A percentile compares a stretch with the other conserved stretches of the same genome.
These are phyloP conservation scores for Zymoseptoria tritici DNA, from an alignment of 2,329 filamentous ascomycete species.

Conservation along the genomic window DNA sequence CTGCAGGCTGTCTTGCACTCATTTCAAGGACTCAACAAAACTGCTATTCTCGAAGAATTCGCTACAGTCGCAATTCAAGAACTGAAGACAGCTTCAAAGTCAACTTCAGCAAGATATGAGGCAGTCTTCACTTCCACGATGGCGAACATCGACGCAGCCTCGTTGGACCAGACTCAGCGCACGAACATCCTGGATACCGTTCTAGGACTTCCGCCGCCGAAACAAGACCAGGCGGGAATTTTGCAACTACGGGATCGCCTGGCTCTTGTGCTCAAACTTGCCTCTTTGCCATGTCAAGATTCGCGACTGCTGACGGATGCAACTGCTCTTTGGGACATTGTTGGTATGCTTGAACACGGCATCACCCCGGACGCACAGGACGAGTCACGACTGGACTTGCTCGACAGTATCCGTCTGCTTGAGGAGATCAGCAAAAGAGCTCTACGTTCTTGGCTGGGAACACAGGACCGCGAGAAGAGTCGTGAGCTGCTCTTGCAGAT, in stretches of 20 bases:
- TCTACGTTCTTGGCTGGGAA: not conserved
- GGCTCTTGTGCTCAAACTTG: not conserved
- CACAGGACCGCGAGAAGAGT: slow-evolving; percentile 2
- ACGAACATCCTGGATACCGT: slow-evolving; percentile 1
- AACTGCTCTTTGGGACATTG: slow-evolving; percentile 1
- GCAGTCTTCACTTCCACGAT: not conserved
- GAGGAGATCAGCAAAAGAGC: not conserved
- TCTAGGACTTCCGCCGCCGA: not conserved
- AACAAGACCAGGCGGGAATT: not conserved
- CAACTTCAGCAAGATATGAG: not conserved
- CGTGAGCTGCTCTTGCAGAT: not conserved
- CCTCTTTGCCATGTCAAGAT: not conserved
- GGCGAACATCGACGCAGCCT: not conserved
- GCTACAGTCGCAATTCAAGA: not conserved
- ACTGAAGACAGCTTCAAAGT: not conserved
- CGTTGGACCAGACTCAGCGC: not conserved
- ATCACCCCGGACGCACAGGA: not conserved
- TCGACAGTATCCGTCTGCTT: slow-evolving; percentile 1
- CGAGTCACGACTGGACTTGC: not conserved
- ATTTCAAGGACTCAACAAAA: not conserved
- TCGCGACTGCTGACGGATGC: slow-evolving; percentile 1
- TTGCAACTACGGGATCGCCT: slow-evolving; percentile 1
- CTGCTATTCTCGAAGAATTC: not conserved
- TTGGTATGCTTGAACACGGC: not conserved
- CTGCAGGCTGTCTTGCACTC: not conserved